Evolutionary conservation across 495 filamentous ascomycete genomes (phyloP), one percentile per base, ranked within the genome.

Genomic region (Cercophora newfieldiana): DNA sequence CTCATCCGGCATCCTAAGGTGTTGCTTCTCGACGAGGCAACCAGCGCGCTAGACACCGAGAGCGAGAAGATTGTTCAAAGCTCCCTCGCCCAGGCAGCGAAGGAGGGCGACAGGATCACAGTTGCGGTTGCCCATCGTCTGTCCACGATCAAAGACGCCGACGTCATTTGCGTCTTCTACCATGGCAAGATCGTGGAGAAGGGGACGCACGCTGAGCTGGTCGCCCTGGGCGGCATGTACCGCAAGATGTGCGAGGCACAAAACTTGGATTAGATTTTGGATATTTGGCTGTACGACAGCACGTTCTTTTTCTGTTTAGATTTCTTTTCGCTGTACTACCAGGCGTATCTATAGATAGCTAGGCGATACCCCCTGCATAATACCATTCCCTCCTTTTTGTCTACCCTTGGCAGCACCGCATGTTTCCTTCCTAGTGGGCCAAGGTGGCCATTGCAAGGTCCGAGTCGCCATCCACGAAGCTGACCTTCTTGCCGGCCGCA

Each of bases 1-100:
- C 79, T 92, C 19, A 83, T 93, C 14, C 84, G 89, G 12, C 81
- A 87, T 53, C 90, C 90, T 0, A 76, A 80, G 51, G 73, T 92
- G 19, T 72, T 93, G 59, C 78, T 93, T 26, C 80, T 93, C 0
- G 90, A 93, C 71, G 90, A 93, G 73, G 88, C 90, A 1, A 92
- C 90, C 6, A 85, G 81, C 54, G 85, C 85, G 19, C 77, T 92
- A 28, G 90, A 93, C 65, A 83, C 86, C 3, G 83, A 90, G 76
- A 85, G 82, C 7, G 90, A 93, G 78, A 81, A 80, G 66, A 72
- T 87, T 44, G 79, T 93, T 21, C 88, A 91, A 74, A 80, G 80
- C 33, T 87, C 87, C 3, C 78, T 92, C 49, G 85, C 86, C 55
- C 75, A 80, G 58, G 83, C 86, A 3, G 79, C 83, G 1, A 74